Evolutionary conservation across 192 early-diverging fungal genomes (phyloP), one percentile per base, ranked within the genome.

Genomic region (Backusella luteola): DNA sequence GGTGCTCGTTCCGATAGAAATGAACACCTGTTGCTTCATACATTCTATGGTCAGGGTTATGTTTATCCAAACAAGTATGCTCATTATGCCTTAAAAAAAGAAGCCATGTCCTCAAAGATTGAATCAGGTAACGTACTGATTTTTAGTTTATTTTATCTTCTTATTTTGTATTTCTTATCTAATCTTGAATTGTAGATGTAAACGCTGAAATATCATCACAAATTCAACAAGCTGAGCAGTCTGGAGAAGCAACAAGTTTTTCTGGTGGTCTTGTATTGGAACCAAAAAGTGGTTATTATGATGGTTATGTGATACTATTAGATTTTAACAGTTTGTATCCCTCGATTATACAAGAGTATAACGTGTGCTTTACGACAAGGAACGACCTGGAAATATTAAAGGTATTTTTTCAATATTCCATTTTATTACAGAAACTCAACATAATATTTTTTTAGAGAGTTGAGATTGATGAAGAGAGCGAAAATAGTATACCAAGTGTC

Each of bases 321-420:
- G 98, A 99, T 88, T 99, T 99, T 82, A 99, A 99, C 88, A 94
- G 93, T 84, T 90, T 99, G 90, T 99, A 99, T 78, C 97, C 98
- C 70, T 97, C 97, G 34, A 99, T 99, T 67, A 99, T 99, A 78
- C 97, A 99, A 80, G 98, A 99, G 81, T 99, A 93, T 87, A 99
- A 99, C 79, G 95, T 99, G 73, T 98, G 97, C 85, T 99, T 99
- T 77, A 99, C 98, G 9, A 99, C 98, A 1, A 46, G 39, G 26
- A 23, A 71, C 6, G n/a, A 68, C 17, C 7, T 34, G 29, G 19
- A 68, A 1, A 3, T 35, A 9, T 6, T 19, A 36, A 14, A 21
- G 67, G 67, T 68, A 36, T n/a, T 19, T 32, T 34, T 68, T 21
- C 38, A 39, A 39, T 39, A 39, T 11, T 39, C 38, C n/a, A 7